These are phyloP conservation scores for Quercus suber DNA, from an alignment of 306 rosid species.

Conservation along the genomic window DNA sequence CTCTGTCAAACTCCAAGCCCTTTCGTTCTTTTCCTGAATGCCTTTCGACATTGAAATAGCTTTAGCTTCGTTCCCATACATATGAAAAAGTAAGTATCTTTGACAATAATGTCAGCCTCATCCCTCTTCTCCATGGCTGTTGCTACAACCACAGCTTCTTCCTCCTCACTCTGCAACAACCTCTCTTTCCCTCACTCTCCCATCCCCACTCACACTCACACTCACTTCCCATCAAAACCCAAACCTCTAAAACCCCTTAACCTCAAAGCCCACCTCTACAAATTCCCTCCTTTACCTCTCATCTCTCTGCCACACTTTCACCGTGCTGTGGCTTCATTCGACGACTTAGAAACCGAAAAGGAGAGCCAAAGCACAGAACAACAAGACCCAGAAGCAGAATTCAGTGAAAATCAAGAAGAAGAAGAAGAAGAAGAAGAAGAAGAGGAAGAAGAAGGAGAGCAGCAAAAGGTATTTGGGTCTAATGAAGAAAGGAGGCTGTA, in stretches of 20 bases:
- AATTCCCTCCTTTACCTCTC: conserved; percentile 15
- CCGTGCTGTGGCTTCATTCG: conserved; percentile 38
- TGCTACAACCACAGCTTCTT: conserved; percentile 42
- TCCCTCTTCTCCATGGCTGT: conserved; percentile 44
- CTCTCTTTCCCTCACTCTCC: conserved; percentile 44
- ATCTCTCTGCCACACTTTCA: conserved; percentile 35
- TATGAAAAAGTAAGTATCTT: background rate
- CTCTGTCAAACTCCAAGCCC: no score
- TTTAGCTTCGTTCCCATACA: no score
- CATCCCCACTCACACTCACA: conserved; percentile 36
- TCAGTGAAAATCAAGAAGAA: conserved; percentile 22
- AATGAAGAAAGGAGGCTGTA: conserved; percentile 73
- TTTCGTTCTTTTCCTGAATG: no score
- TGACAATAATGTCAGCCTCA: conserved; percentile 21
- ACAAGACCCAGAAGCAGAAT: conserved; percentile 31
- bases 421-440: conserved; percentile 1
- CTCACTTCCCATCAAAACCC: conserved; percentile 40
- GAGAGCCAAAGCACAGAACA: conserved; percentile 31
- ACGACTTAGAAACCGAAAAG: conserved; percentile 39
- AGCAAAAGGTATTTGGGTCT: conserved; percentile 30
- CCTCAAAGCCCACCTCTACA: conserved; percentile 40
- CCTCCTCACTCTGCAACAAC: conserved; percentile 52
- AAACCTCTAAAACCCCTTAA: conserved; percentile 41
- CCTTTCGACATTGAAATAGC: no score
- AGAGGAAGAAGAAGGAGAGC: conserved; percentile 21